Base-by-base conservation (phyloP, 192 early-diverging fungal genomes). In the Spinellus fusiger region DNA sequence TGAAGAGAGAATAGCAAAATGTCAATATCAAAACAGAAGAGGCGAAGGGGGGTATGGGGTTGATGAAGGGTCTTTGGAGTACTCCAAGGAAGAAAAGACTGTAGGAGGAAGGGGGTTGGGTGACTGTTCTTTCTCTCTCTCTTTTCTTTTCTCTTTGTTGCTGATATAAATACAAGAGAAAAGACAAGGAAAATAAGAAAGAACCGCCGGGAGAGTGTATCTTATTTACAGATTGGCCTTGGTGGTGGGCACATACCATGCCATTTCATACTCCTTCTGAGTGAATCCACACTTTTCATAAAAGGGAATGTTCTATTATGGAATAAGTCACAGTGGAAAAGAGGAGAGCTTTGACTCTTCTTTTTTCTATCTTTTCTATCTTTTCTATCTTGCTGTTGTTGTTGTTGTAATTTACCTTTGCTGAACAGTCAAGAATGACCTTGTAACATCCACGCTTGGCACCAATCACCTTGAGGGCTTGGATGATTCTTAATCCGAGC, bases 251-350 rank as follows among this genome's bases (percentile, higher is more conserved):
- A 81, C 77, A 37, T 84, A 84, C 83, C 80, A 84, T 12, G 73
- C 81, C 83, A 84, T 84, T 58, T 84, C 81, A 33, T 74, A 69
- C 54, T 82, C 90, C 78, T 90, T 93, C 47, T 84, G 84, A 16
- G 65, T 74, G 58, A 92, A 93, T 1, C 90, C 91, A 65, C 90
- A 93, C 73, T 93, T 93, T 62, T 85, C 77, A 62, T 93, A 93
- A 59, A 93, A 93, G 20, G 90, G 87, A 35, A 93, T 79, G 66
- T 93, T 93, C 80, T 92, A 71, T 33, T 22, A n/a, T n/a, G n/a
- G n/a, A n/a, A n/a, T n/a, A n/a, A n/a, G n/a, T n/a, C n/a, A n/a
- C n/a, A n/a, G n/a, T 28, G 29, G 31, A 53, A 8, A 62, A 53
- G 8, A 59, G 13, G 12, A 16, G 29, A 52, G 13, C 9, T 13